Evolutionary conservation across 768 basidiomycete species (phyloP).

Genomic region (Termitomyces sp.): DNA sequence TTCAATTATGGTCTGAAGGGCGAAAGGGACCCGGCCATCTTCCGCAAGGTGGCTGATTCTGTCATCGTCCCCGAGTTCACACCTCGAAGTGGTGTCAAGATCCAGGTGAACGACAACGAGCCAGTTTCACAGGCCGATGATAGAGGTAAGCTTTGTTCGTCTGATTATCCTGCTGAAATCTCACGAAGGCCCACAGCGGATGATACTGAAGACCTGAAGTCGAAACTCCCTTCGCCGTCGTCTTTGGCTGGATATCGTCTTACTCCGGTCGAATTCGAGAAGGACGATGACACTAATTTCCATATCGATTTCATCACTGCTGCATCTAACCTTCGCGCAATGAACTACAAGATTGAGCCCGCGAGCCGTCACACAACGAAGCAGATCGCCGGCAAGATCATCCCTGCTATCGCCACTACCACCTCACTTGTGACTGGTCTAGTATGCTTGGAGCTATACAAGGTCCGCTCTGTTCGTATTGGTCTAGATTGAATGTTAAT

Average conservation of each 20-base stretch:
- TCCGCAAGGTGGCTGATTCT: constrained; percentile 80
- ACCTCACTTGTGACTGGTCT: constrained; percentile 94
- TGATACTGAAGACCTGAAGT: constrained; percentile 52
- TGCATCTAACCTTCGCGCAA: constrained; percentile 92
- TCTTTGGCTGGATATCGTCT: constrained; percentile 95
- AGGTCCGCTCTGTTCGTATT: constrained; percentile 44
- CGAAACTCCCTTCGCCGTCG: constrained; percentile 82
- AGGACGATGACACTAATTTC: constrained; percentile 96
- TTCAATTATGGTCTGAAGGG: constrained; percentile 98
- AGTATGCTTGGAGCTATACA: constrained; percentile 95
- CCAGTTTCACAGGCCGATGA: constrained; percentile 62
- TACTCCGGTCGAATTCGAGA: constrained; percentile 95
- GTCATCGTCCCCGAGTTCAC: constrained; percentile 89
- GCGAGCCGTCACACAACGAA: constrained; percentile 94
- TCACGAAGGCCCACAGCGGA: constrained; percentile 32
- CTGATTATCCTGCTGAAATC: background rate
- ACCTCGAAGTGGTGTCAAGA: constrained; percentile 88
- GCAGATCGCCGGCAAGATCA: constrained; percentile 98
- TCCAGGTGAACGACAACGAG: constrained; percentile 92
- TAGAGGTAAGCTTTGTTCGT: constrained; percentile 28
- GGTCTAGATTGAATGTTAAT: background rate
- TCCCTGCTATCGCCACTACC: constrained; percentile 98
- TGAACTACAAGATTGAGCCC: constrained; percentile 86
- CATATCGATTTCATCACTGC: constrained; percentile 99
- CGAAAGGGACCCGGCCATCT: constrained; percentile 71